Conservation (phyloP, 2,329 filamentous ascomycete species). For the Aspergillus cejpii region DNA sequence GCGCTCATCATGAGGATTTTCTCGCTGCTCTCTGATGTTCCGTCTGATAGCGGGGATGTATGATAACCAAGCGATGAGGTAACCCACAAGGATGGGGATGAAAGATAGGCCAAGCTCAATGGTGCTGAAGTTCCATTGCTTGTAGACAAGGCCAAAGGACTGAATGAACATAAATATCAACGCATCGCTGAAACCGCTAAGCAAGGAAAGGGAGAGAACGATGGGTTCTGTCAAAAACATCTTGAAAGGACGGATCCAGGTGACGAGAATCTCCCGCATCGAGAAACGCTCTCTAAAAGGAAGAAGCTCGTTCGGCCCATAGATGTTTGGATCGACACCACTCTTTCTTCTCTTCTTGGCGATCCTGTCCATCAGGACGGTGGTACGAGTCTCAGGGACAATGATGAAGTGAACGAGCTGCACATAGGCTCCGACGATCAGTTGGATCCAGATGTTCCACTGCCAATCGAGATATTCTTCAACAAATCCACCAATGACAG, state of each 20-base stretch:
- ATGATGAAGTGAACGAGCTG: conserved; percentile 61
- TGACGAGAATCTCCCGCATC: conserved; percentile 49
- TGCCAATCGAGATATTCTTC: conserved; percentile 62
- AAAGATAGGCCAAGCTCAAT: conserved; percentile 48
- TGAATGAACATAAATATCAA: conserved; percentile 63
- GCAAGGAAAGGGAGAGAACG: conserved; percentile 53
- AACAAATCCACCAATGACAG: conserved; percentile 71
- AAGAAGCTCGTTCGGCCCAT: conserved; percentile 64
- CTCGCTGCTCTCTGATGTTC: conserved; percentile 41
- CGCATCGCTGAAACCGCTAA: conserved; percentile 59
- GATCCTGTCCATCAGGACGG: conserved; percentile 70
- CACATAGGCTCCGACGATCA: conserved; percentile 66
- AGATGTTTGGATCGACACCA: conserved; percentile 55
- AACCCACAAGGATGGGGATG: conserved; percentile 52
- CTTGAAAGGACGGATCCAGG: conserved; percentile 56
- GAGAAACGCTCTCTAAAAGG: conserved; percentile 55
- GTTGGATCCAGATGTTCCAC: conserved; percentile 79
- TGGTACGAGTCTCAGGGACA: conserved; percentile 72
- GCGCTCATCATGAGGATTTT: conserved; percentile 44
- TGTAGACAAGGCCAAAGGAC: conserved; percentile 54
- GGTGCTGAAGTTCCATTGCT: conserved; percentile 52
- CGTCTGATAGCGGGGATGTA: conserved; percentile 53
- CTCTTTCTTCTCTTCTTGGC: conserved; percentile 65
- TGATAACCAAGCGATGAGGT: conserved; percentile 52
- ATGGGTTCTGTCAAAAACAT: conserved; percentile 63